Conservation (phyloP, 495 filamentous ascomycete species). For the Hypoxylon lenormandii region DNA sequence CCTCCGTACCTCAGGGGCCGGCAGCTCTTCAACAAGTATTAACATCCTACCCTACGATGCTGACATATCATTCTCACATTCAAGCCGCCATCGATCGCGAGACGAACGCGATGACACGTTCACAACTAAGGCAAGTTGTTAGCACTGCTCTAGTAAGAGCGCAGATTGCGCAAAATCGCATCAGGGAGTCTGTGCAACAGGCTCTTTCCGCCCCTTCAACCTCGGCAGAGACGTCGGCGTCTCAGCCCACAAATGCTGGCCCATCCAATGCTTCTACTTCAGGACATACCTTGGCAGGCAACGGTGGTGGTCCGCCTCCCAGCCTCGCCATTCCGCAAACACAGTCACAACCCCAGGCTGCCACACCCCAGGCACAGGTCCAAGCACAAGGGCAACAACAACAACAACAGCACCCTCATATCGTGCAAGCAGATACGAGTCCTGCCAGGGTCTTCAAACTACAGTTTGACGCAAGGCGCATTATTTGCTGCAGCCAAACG, state of each 20-base stretch:
- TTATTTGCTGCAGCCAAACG: constrained; percentile 93
- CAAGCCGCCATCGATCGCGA: constrained; percentile 59
- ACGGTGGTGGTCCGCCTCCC: constrained; percentile 41
- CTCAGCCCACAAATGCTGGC: constrained; percentile 20
- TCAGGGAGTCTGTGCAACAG: constrained; percentile 52
- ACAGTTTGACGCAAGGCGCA: constrained; percentile 92
- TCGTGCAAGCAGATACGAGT: constrained; percentile 58
- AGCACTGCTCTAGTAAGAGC: constrained; percentile 55
- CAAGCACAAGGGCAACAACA: constrained; percentile 39
- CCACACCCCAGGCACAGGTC: constrained; percentile 20
- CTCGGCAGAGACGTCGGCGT: constrained; percentile 19
- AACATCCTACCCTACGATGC: constrained; percentile 57
- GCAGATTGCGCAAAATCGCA: constrained; percentile 58
- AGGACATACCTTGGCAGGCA: constrained; percentile 18
- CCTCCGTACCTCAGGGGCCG: constrained; percentile 58
- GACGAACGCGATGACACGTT: constrained; percentile 54
- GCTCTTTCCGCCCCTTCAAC: constrained; percentile 41
- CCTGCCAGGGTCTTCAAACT: constrained; percentile 90
- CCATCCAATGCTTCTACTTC: constrained; percentile 8
- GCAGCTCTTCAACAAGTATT: constrained; percentile 59
- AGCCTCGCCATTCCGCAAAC: constrained; percentile 22
- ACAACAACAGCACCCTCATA: constrained; percentile 48
- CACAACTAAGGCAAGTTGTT: constrained; percentile 59
- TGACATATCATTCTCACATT: constrained; percentile 55
- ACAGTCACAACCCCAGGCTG: constrained; percentile 36